Evolutionary conservation across 495 filamentous ascomycete genomes (phyloP).

Genomic region (Penicillium chermesinum): DNA sequence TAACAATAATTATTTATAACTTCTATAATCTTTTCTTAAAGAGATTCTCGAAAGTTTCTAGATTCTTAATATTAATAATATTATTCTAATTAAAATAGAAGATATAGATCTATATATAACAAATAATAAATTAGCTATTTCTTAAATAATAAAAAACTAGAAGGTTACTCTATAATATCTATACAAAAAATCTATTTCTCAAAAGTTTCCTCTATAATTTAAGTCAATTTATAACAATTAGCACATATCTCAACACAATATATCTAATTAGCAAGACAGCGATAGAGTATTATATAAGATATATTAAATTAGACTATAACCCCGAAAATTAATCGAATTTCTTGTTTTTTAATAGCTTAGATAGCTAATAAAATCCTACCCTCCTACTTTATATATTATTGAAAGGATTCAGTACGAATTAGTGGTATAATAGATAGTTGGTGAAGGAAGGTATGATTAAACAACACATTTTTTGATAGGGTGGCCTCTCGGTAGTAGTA

Average conservation of each 20-base stretch:
- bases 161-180: neutral
- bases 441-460: no score
- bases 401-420: constrained; percentile 1
- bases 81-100: no score
- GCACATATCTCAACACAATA: neutral
- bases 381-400: constrained; percentile 8
- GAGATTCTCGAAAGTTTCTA: no score
- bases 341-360: constrained; percentile 13
- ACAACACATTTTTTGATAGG: no score
- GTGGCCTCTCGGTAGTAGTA: no score
- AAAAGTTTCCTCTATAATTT: constrained; percentile 2
- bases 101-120: neutral
- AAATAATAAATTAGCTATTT: constrained; percentile 1
- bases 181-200: neutral
- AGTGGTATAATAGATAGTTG: constrained; percentile 8
- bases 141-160: neutral
- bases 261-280: constrained; percentile 11
- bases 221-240: constrained; percentile 9
- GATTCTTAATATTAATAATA: no score
- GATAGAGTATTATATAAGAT: constrained; percentile 14
- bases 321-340: constrained; percentile 6
- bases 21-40: no score
- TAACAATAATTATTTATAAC: no score
- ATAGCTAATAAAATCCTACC: constrained; percentile 12
- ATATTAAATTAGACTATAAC: constrained; percentile 22